A percentile compares a stretch with the other conserved stretches of the same genome.
These are phyloP conservation scores for Yamadazyma membranifaciens DNA, from an alignment of 1,139 yeast genomes.

Conservation along the genomic window DNA sequence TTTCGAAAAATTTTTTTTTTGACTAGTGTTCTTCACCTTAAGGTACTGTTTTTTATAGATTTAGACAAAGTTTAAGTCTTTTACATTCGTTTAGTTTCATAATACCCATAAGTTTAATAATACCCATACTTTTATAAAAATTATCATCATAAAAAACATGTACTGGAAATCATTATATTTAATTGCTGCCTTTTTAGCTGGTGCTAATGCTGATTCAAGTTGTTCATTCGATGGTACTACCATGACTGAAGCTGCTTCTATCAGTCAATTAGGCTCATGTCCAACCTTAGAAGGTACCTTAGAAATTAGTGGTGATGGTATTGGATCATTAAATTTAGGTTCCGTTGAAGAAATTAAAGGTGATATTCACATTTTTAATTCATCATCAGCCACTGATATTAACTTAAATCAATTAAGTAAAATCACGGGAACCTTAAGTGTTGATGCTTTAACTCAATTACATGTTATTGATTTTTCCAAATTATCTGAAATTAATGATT, in stretches of 20 bases:
- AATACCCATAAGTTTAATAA: not conserved
- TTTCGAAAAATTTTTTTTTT: not conserved
- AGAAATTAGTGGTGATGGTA: slow-evolving; percentile 37
- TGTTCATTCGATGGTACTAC: slow-evolving; percentile 43
- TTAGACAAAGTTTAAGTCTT: not conserved
- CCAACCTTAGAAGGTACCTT: slow-evolving; percentile 43
- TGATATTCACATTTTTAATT: slow-evolving; percentile 36
- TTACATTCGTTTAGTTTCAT: slow-evolving; percentile 4
- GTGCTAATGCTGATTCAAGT: slow-evolving; percentile 16
- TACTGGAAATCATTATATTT: slow-evolving; percentile 19
- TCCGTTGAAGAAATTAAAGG: slow-evolving; percentile 34
- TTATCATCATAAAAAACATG: slow-evolving; percentile 14
- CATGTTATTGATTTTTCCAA: slow-evolving; percentile 36
- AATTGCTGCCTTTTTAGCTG: slow-evolving; percentile 12
- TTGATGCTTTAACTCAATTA: slow-evolving; percentile 43
- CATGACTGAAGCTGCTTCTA: slow-evolving; percentile 38
- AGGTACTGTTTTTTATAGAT: not conserved
- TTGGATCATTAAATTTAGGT: slow-evolving; percentile 35
- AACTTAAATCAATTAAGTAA: slow-evolving; percentile 30
- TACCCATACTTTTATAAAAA: not conserved
- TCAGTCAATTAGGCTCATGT: slow-evolving; percentile 36
- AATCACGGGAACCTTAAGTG: slow-evolving; percentile 36
- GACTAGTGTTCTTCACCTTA: not conserved
- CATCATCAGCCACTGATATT: slow-evolving; percentile 39
- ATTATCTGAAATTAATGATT: slow-evolving; percentile 29